A percentile compares a stretch with the other conserved stretches of the same genome.
Conservation (phyloP, 495 filamentous ascomycete species). For the Trichoderma erinaceum region DNA sequence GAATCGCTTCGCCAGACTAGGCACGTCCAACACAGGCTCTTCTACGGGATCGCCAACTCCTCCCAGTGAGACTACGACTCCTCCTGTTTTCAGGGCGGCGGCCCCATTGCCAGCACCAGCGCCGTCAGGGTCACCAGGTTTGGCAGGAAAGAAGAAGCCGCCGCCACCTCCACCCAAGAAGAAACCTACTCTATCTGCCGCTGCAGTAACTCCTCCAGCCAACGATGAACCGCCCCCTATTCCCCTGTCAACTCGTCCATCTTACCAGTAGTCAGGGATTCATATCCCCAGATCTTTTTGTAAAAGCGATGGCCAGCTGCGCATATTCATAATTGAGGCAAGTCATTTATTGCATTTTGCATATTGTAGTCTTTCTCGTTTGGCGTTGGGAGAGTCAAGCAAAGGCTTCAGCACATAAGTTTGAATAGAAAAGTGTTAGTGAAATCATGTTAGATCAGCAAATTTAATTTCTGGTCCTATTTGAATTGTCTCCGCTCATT, state of each 20-base stretch:
- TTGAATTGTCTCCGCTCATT: conserved; percentile 11
- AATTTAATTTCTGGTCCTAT: neutral
- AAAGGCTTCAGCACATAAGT: neutral
- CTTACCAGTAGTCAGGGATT: neutral
- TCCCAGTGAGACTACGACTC: conserved; percentile 23
- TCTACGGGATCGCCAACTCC: conserved; percentile 15
- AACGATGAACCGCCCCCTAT: conserved; percentile 44
- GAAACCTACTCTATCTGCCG: conserved; percentile 19
- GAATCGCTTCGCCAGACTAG: conserved; percentile 57
- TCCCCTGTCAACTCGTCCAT: conserved; percentile 38
- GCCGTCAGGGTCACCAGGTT: conserved; percentile 22
- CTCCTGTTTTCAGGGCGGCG: conserved; percentile 49
- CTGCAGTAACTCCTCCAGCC: neutral
- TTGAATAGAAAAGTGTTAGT: neutral
- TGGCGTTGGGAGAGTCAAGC: conserved; percentile 12
- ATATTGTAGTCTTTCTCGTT: neutral
- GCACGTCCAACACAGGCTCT: conserved; percentile 16
- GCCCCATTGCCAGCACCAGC: neutral
- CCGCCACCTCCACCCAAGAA: conserved; percentile 60
- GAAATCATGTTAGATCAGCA: conserved; percentile 1
- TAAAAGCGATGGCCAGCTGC: neutral
- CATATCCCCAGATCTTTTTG: neutral
- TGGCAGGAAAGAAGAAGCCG: conserved; percentile 51
- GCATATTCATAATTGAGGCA: neutral
- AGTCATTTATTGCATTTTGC: conserved; percentile 3